These are phyloP conservation scores for carrot (Daucus carota) DNA, from an alignment of 129 eudicot species.

Conservation along the genomic window DH1_v3.0 NC_030382.2:57760001-57760500, in stretches of 20 bases:
- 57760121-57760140: not conserved
- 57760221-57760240: not conserved
- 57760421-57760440: not conserved
- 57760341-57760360: not conserved
- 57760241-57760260: not conserved
- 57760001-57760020: slow-evolving; percentile 76
- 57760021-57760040: slow-evolving; percentile 77
- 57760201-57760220: not conserved
- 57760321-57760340: not conserved
- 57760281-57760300: not conserved
- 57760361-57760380: not conserved
- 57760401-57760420: not conserved
- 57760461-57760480: not conserved
- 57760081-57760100: not conserved
- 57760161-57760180: not conserved
- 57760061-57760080: slow-evolving; percentile 3
- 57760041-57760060: slow-evolving; percentile 95
- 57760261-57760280: not conserved
- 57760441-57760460: not conserved
- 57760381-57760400: not conserved
- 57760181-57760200: not conserved
- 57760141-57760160: not conserved
- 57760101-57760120: not conserved
- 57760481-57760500: not conserved
- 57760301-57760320: not conserved